These are phyloP conservation scores for Pseudonitzschia pungens DNA, from an alignment of 108 stramenopile species.

Conservation along the genomic window DNA sequence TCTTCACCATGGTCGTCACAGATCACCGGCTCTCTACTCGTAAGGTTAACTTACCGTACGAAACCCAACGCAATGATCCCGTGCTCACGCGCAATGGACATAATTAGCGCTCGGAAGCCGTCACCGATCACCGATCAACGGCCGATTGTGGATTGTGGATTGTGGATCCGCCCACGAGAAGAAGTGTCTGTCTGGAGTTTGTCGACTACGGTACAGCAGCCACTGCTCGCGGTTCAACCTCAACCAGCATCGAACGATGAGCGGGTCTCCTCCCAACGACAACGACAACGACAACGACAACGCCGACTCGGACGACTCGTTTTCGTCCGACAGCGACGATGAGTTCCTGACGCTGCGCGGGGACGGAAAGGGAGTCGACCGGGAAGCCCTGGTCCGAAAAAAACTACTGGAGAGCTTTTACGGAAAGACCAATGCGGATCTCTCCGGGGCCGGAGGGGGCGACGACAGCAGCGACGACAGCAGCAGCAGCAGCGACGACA, in stretches of 20 bases:
- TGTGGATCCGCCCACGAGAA: too few species aligned
- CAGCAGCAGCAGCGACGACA: not conserved
- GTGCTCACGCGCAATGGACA: too few species aligned
- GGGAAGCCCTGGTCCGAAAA: constrained; percentile 82
- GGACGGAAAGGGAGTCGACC: constrained; percentile 40
- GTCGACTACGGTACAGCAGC: not conserved
- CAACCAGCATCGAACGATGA: not conserved
- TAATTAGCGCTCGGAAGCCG: too few species aligned
- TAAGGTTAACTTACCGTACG: too few species aligned
- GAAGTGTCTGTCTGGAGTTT: too few species aligned
- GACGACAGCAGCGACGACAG: constrained; percentile 6
- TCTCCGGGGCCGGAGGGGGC: constrained; percentile 25
- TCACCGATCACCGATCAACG: too few species aligned
- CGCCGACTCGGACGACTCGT: constrained; percentile 6
- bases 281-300: not conserved
- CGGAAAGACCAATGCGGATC: constrained; percentile 41
- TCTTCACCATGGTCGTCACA: too few species aligned
- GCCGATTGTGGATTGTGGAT: too few species aligned
- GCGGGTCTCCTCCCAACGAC: not conserved
- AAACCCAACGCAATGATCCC: too few species aligned
- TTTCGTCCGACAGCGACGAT: constrained; percentile 24
- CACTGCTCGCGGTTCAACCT: not conserved
- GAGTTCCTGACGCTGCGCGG: constrained; percentile 18
- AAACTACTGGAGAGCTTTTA: constrained; percentile 88
- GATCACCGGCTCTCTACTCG: too few species aligned